Evolutionary conservation across 1,284 basidiomycete species (phyloP).

Genomic region (Golubevia sp.): DNA sequence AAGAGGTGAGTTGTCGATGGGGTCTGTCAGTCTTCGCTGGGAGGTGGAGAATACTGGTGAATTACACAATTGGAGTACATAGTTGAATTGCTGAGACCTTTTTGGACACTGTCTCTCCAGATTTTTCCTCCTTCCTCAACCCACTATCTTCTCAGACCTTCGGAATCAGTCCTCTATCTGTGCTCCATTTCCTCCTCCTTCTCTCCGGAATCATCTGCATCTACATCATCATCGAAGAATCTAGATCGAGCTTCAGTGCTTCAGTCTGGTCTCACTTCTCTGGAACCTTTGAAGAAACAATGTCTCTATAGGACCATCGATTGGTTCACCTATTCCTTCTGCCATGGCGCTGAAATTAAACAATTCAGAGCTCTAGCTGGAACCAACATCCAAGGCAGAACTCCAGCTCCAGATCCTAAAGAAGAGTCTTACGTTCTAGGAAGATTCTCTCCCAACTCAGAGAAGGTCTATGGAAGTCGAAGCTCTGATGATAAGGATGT

Average conservation of each 20-base stretch:
- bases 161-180: conserved; percentile 17
- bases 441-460: conserved; percentile 5
- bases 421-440: conserved; percentile 17
- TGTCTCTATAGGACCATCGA: conserved; percentile 46
- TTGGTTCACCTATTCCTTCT: conserved; percentile 54
- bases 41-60: too few relatives aligned
- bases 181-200: conserved; percentile 29
- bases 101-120: not conserved
- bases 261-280: conserved; percentile 16
- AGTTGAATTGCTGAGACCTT: conserved; percentile 1
- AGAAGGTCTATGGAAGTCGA: not conserved
- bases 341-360: conserved; percentile 34
- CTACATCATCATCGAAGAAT: conserved; percentile 2
- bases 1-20: too few relatives aligned
- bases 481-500: not conserved
- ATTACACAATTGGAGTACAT: not conserved
- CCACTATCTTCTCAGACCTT: conserved; percentile 18
- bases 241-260: conserved; percentile 16
- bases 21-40: too few relatives aligned
- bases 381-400: not conserved
- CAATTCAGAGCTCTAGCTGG: conserved; percentile 33
- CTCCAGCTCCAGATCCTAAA: conserved; percentile 7
- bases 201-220: not conserved
- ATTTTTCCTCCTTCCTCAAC: not conserved
- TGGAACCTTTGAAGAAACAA: conserved; percentile 33